Base-by-base conservation (phyloP, 2,329 filamentous ascomycete species). In the Venturia nashicola region DNA sequence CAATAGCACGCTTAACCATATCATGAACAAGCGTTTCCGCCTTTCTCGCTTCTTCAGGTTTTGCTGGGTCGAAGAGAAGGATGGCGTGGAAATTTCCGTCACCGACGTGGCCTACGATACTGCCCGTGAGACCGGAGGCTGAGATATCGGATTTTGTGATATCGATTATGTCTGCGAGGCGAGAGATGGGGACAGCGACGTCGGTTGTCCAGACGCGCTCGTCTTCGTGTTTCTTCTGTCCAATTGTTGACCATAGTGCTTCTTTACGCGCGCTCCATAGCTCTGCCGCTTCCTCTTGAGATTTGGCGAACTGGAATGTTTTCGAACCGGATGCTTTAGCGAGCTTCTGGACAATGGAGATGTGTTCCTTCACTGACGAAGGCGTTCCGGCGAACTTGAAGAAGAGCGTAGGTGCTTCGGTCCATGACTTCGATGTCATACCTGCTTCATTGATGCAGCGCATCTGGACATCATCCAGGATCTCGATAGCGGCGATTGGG, bases 381-480 rank as follows among this genome's bases (percentile, higher is more conserved):
- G 83, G 79, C 0, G 86, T 89, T 9, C 88, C 88, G 0, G 84
- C 80, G 69, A 90, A 90, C 75, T 90, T 90, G 77, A 91, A 84
- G 70, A 91, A 91, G 1, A 91, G 76, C 0, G 88, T 91, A 0
- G 88, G 86, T 0, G 77, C 76, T 70, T 90, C 87, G 65, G 83
- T 82, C 88, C 88, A 91, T 44, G 77, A 77, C 32, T 86, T 83
- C 43, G 80, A 80, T 0, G 84, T 85, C 71, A 79, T 81, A 34
- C 87, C 86, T 0, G 86, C 83, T 36, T 82, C 78, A 76, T 90
- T 90, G 68, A 90, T 83, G 54, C 87, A 84, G 61, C 78, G 75
- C 87, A 97, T 97, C 78, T 96, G 91, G 65, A 91, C 87, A 72
- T 96, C 91, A 76, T 97, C 92, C 36, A 97, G 80, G 65, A 97